Percentiles rank a stretch among this genome's conserved stretches.
These are phyloP conservation scores for Pelargonium myrrhifolium DNA, from an alignment of 441 rosid genomes.

Conservation along the genomic window DNA sequence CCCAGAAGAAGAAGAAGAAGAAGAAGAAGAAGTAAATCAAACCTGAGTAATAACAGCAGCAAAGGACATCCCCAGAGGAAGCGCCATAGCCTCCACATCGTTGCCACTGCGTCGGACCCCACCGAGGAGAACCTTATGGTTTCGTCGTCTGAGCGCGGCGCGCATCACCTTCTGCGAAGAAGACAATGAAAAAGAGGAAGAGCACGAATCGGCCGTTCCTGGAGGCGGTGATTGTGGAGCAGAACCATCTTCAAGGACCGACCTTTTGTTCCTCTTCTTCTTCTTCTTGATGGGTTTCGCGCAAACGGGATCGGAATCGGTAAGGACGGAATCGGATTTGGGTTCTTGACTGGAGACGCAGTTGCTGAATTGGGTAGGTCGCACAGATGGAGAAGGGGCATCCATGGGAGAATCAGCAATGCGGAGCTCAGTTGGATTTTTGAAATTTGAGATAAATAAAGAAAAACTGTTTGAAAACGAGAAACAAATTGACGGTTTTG, in stretches of 20 bases:
- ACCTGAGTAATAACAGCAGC: slow-evolving; percentile 89
- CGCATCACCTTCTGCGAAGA: slow-evolving; percentile 27
- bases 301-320: not conserved
- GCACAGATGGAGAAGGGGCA: not conserved
- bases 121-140: slow-evolving; percentile 19
- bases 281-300: slow-evolving; percentile 7
- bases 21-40: slow-evolving; percentile 26
- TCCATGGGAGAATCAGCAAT: slow-evolving; percentile 5
- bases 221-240: slow-evolving; percentile 13
- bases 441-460: too few species aligned
- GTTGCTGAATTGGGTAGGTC: not conserved
- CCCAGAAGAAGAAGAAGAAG: too few species aligned
- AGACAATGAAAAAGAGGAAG: slow-evolving; percentile 25
- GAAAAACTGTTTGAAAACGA: too few species aligned
- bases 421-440: too few species aligned
- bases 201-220: slow-evolving; percentile 22
- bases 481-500: too few species aligned
- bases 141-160: slow-evolving; percentile 34
- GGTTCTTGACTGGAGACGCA: not conserved
- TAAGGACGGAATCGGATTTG: not conserved
- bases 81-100: slow-evolving; percentile 60
- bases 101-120: slow-evolving; percentile 29
- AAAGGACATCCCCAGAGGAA: slow-evolving; percentile 88
- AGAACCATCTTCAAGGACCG: slow-evolving; percentile 13
- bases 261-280: slow-evolving; percentile 30